These are phyloP conservation scores for Cetraspora pellucida DNA, from an alignment of 192 early-diverging fungal genomes.

Conservation along the genomic window DNA sequence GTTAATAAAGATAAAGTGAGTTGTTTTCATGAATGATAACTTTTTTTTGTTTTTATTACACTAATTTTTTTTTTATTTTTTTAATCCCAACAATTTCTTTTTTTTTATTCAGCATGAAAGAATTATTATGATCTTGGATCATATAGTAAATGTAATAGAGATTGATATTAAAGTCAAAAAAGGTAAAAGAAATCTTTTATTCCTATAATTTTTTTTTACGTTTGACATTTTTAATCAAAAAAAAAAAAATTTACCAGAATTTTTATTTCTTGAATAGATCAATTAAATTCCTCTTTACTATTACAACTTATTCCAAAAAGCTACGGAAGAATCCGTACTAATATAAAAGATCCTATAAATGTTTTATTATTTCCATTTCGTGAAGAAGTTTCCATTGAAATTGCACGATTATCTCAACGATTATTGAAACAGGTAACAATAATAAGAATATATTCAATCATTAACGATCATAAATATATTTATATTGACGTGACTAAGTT, in stretches of 20 bases:
- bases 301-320: conserved; percentile 4
- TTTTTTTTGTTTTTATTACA: neutral
- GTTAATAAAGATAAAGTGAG: neutral
- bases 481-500: neutral
- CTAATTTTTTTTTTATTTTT: neutral
- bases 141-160: conserved; percentile 2
- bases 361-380: neutral
- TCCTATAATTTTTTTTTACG: no score
- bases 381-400: conserved; percentile 6
- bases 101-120: neutral
- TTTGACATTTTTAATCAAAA: neutral
- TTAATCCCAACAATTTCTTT: no score
- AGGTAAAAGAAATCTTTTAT: neutral
- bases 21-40: neutral
- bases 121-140: conserved; percentile 7
- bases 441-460: neutral
- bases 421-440: conserved; percentile 20
- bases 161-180: conserved; percentile 10
- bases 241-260: neutral
- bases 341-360: conserved; percentile 6
- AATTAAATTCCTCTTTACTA: conserved; percentile 2
- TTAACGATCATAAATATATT: neutral
- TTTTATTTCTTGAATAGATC: neutral
- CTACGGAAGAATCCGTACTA: conserved; percentile 5
- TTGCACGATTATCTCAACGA: conserved; percentile 1